Conservation (phyloP, 2,329 filamentous ascomycete genomes). For the Westerdykella aurantiaca region DNA sequence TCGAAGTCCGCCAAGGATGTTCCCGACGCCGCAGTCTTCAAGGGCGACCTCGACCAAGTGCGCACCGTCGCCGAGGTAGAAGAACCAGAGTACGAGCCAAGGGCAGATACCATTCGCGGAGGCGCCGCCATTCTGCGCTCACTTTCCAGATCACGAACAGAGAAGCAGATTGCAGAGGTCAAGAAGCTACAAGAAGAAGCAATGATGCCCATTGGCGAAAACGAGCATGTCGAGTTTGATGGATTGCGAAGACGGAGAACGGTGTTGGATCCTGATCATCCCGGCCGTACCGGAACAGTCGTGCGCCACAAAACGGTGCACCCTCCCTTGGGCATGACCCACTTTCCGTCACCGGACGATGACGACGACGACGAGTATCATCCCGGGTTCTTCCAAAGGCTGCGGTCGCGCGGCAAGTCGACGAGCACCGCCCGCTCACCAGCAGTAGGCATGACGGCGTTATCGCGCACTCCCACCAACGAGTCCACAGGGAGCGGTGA, state of each 20-base stretch:
- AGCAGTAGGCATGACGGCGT: conserved; percentile 20
- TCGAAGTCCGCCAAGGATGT: conserved; percentile 98
- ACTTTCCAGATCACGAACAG: conserved; percentile 68
- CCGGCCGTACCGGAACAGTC: conserved; percentile 36
- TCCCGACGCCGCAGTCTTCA: conserved; percentile 85
- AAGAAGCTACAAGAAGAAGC: conserved; percentile 75
- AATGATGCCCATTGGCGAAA: conserved; percentile 70
- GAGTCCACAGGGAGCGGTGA: conserved; percentile 13
- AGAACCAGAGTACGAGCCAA: conserved; percentile 92
- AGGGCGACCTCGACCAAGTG: conserved; percentile 88
- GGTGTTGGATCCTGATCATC: conserved; percentile 38
- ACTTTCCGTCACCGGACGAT: conserved; percentile 65
- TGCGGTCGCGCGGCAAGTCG: conserved; percentile 33
- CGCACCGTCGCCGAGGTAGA: conserved; percentile 92
- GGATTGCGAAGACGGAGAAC: conserved; percentile 72
- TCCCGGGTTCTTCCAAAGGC: conserved; percentile 44
- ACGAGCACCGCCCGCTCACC: conserved; percentile 20
- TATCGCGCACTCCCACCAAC: conserved; percentile 15
- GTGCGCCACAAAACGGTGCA: conserved; percentile 52
- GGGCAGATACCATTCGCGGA: conserved; percentile 91
- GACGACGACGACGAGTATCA: conserved; percentile 37
- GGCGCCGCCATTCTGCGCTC: conserved; percentile 80
- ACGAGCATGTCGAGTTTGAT: conserved; percentile 85
- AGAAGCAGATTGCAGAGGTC: conserved; percentile 74
- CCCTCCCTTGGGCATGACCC: conserved; percentile 81